Percentiles rank a stretch among this genome's conserved stretches.
phyloP scores from a whole-genome alignment of 139 green algal genomes.

The Tetradesmus obliquus region DNA sequence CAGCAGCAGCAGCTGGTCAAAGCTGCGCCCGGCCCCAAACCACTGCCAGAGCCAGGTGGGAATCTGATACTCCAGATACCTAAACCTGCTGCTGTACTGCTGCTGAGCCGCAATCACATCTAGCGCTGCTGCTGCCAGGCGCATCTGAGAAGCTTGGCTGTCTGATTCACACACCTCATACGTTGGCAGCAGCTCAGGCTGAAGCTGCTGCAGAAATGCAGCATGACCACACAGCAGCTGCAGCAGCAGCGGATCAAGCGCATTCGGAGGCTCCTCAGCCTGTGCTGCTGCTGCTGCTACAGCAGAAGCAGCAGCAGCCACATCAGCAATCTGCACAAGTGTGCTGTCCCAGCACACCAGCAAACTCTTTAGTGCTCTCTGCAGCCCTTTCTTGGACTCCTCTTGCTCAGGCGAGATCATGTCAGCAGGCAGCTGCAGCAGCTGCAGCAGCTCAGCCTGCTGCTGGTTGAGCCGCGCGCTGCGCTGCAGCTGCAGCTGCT shows the following conservation, averaged over 20 bases:
- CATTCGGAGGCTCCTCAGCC: slow-evolving; percentile 2
- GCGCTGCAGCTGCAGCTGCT: slow-evolving; percentile 14
- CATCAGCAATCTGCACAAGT: slow-evolving; percentile 24
- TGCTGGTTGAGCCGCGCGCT: background rate
- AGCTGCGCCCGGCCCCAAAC: background rate
- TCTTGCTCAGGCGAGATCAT: background rate
- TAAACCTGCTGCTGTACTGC: slow-evolving; percentile 17
- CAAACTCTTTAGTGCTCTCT: background rate
- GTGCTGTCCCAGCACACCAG: background rate
- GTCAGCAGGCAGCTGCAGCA: background rate
- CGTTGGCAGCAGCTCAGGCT: background rate
- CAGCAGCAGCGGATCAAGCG: slow-evolving; percentile 18
- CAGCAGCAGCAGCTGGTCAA: slow-evolving; percentile 35
- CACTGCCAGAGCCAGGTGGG: slow-evolving; percentile 20
- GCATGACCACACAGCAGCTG: slow-evolving; percentile 8
- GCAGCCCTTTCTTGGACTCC: background rate
- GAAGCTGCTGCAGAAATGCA: slow-evolving; percentile 19
- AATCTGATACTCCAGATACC: slow-evolving; percentile 27
- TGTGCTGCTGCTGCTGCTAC: slow-evolving; percentile 21
- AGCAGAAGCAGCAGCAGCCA: slow-evolving; percentile 13
- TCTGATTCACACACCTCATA: background rate
- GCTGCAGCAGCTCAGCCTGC: slow-evolving; percentile 17
- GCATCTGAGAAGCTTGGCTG: background rate
- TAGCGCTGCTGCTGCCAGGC: slow-evolving; percentile 14
- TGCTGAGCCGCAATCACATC: slow-evolving; percentile 20